Percentiles rank a stretch among this genome's conserved stretches.
These are phyloP conservation scores for Fragaria vesca DNA, from an alignment of 306 rosid species.

Conservation along the genomic window DNA sequence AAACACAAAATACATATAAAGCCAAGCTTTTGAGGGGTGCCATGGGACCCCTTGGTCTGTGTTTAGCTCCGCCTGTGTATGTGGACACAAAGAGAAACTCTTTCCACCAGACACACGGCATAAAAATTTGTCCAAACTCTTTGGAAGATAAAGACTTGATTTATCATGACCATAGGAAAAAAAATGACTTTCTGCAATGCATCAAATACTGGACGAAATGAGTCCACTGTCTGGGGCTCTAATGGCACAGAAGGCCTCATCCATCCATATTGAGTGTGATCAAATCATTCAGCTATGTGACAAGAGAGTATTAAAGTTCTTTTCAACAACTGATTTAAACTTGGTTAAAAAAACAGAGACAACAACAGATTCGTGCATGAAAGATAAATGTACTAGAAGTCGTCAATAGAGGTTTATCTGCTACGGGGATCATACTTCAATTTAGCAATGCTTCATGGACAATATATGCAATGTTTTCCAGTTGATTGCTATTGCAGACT, in stretches of 20 bases:
- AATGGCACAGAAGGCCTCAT: slow-evolving; percentile 1
- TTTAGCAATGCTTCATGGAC: not conserved
- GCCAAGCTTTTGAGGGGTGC: too few species aligned
- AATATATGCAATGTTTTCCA: not conserved
- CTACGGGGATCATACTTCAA: not conserved
- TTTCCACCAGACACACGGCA: slow-evolving; percentile 9
- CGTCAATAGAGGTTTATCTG: not conserved
- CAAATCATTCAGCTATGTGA: not conserved
- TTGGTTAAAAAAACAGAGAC: not conserved
- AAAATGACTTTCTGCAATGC: not conserved
- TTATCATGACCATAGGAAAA: not conserved
- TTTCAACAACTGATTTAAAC: not conserved
- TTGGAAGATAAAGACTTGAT: not conserved
- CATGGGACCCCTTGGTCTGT: too few species aligned
- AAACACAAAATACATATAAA: too few species aligned
- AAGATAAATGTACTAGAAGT: not conserved
- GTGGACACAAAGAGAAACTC: not conserved
- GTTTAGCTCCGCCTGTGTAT: too few species aligned
- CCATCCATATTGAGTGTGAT: slow-evolving; percentile 1
- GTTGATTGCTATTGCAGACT: not conserved
- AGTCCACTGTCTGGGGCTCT: slow-evolving; percentile 2
- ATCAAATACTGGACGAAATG: not conserved
- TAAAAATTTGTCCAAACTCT: not conserved
- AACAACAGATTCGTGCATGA: not conserved
- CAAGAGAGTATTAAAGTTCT: not conserved